Percentiles rank a stretch among this genome's conserved stretches.
Evolutionary conservation across 1,284 basidiomycete genomes (phyloP).

Genomic region (Ceratobasidium sp.): DNA sequence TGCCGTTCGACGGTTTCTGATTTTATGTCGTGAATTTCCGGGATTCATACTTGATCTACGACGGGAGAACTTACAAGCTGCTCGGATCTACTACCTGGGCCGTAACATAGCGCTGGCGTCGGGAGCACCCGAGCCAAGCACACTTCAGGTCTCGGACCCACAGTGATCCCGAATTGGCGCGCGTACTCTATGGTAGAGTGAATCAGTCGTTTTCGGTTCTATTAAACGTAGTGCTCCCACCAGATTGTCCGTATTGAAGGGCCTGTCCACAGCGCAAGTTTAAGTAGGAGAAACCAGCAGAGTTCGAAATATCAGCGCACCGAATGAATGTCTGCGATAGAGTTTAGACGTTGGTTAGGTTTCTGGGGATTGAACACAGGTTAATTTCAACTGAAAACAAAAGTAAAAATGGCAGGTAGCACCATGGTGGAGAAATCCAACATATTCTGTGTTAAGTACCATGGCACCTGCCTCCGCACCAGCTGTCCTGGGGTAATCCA

Average conservation of each 20-base stretch:
- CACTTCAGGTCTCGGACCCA: constrained; percentile 17
- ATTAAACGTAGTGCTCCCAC: not conserved
- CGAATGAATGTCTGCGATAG: constrained; percentile 13
- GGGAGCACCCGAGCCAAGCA: constrained; percentile 45
- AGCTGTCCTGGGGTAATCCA: constrained; percentile 75
- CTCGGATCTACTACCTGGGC: constrained; percentile 5
- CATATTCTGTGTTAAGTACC: constrained; percentile 73
- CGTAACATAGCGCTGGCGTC: constrained; percentile 47
- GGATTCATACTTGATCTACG: not conserved
- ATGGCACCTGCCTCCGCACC: constrained; percentile 78
- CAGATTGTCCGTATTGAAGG: constrained; percentile 46
- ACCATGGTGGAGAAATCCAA: constrained; percentile 75
- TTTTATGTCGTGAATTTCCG: too few relatives aligned
- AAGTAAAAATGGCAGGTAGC: too few relatives aligned
- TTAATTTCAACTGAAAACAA: too few relatives aligned
- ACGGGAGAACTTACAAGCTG: constrained; percentile 21
- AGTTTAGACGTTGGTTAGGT: constrained; percentile 36
- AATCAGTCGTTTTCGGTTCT: not conserved
- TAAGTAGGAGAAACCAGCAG: not conserved
- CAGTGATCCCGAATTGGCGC: constrained; percentile 45
- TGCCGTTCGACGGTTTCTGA: constrained; percentile 27
- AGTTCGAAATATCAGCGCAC: not conserved
- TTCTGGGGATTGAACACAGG: not conserved
- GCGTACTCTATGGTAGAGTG: constrained; percentile 40
- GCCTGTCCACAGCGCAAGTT: constrained; percentile 18